Percentiles rank a stretch among this genome's conserved stretches.
phyloP scores from a whole-genome alignment of 2,329 filamentous ascomycete species.

The Alternaria triticimaculans region DNA sequence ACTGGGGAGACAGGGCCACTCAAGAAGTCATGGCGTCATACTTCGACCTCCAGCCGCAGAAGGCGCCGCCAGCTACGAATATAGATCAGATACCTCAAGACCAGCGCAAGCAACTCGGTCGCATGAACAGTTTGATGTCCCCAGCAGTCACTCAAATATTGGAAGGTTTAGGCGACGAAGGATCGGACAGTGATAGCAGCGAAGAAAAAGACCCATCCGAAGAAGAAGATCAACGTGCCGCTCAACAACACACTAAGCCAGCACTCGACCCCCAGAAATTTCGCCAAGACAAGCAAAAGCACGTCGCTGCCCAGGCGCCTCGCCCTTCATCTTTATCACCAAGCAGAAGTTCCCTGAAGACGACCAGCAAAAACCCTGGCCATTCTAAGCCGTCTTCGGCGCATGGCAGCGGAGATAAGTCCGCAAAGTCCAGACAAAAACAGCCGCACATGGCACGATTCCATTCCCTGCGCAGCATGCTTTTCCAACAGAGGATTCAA shows the following conservation, averaged over 20 bases:
- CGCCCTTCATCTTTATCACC: slow-evolving; percentile 19
- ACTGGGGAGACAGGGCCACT: neutral
- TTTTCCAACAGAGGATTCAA: slow-evolving; percentile 42
- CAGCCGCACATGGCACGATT: slow-evolving; percentile 42
- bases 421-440: slow-evolving; percentile 22
- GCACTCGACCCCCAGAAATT: slow-evolving; percentile 8
- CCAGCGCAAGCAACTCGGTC: slow-evolving; percentile 23
- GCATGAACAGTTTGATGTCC: slow-evolving; percentile 30
- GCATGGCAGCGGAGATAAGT: slow-evolving; percentile 10
- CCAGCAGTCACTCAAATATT: slow-evolving; percentile 41
- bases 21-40: slow-evolving; percentile 43
- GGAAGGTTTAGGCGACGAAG: slow-evolving; percentile 33
- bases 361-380: slow-evolving; percentile 16
- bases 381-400: slow-evolving; percentile 13
- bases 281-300: slow-evolving; percentile 13
- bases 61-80: slow-evolving; percentile 19
- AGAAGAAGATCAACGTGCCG: slow-evolving; percentile 11
- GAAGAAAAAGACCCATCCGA: slow-evolving; percentile 23
- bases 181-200: slow-evolving; percentile 36
- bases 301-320: slow-evolving; percentile 6
- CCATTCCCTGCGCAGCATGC: slow-evolving; percentile 42
- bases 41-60: slow-evolving; percentile 37
- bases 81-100: slow-evolving; percentile 20
- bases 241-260: slow-evolving; percentile 14
- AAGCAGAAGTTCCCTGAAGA: slow-evolving; percentile 17